Base-by-base conservation (phyloP, 768 basidiomycete species). In the Xerocomellus chrysenteron region DNA sequence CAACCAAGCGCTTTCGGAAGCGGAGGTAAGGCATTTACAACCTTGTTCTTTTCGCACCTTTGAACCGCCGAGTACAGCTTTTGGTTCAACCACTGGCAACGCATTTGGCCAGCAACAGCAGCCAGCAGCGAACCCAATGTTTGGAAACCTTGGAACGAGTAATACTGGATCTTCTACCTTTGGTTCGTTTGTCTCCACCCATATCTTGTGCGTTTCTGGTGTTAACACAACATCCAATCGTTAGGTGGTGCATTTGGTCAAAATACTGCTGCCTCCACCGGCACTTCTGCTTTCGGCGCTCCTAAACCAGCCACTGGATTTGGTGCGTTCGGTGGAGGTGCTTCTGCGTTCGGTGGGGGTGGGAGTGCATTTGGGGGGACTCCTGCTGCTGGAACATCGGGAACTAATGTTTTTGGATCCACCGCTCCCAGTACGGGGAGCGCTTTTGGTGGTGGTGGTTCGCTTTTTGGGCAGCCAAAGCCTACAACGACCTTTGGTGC, bases 71-170 rank as follows among this genome's bases (percentile, higher is more conserved):
- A 61, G 45, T 65, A 67, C 71, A 84, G 83, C 78, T 51, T 85
- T 85, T 68, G 81, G 83, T 59, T 74, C 79, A 50, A 67, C 76
- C 52, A 21, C 21, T 21, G 21, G 21, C 21, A 71, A 68, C 64
- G 74, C 83, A 56, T 88, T 88, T 78, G 82, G 84, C 51, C 85
- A 87, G 60, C 87, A 82, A 66, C 82, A 79, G 63, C 86, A 82
- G 60, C 86, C 83, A 65, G 81, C 81, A 63, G 80, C 84, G 5
- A 91, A 91, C 65, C 87, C 90, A 41, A 92, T 92, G 88, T 92
- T 92, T 69, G 90, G 90, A 47, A 82, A 80, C 58, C 67, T 85
- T 45, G 76, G 74, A 26, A 72, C 72, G 53, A 66, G 75, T 14
- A 67, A 49, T 16, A 50, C 73, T 19, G 68, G 72, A 39, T 61